Percentiles rank a stretch among this genome's conserved stretches.
phyloP scores from a whole-genome alignment of 257 asterid species.

The Avicennia marina region DNA sequence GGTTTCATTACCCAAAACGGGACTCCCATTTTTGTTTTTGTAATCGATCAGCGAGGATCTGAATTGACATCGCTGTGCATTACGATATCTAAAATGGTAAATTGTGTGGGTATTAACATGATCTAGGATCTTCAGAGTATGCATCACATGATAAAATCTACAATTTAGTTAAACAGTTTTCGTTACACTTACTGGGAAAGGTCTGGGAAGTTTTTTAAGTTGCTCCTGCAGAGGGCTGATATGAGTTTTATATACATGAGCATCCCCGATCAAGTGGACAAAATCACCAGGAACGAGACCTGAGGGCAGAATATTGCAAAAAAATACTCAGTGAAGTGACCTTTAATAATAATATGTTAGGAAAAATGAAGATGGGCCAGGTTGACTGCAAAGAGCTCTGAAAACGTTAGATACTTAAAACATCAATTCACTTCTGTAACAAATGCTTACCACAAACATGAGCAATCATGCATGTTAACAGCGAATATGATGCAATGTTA shows the following conservation, averaged over 20 bases:
- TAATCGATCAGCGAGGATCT: too few species aligned
- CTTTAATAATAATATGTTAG: too few species aligned
- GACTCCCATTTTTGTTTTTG: too few species aligned
- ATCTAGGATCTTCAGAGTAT: too few species aligned
- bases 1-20: too few species aligned
- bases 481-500: conserved; percentile 72
- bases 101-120: too few species aligned
- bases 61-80: too few species aligned
- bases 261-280: conserved; percentile 84
- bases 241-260: conserved; percentile 82
- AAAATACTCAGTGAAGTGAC: neutral
- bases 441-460: conserved; percentile 67
- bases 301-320: conserved; percentile 20
- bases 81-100: too few species aligned
- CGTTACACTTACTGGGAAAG: conserved; percentile 90
- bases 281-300: conserved; percentile 91
- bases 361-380: neutral
- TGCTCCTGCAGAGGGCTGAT: conserved; percentile 78
- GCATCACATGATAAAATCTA: too few species aligned
- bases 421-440: neutral
- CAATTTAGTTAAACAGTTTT: too few species aligned
- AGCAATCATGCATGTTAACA: conserved; percentile 76
- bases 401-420: too few species aligned
- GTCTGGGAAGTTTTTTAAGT: conserved; percentile 73
- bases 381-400: neutral